phyloP scores from a whole-genome alignment of 495 filamentous ascomycete genomes.

The Penicillium goetzii region DNA sequence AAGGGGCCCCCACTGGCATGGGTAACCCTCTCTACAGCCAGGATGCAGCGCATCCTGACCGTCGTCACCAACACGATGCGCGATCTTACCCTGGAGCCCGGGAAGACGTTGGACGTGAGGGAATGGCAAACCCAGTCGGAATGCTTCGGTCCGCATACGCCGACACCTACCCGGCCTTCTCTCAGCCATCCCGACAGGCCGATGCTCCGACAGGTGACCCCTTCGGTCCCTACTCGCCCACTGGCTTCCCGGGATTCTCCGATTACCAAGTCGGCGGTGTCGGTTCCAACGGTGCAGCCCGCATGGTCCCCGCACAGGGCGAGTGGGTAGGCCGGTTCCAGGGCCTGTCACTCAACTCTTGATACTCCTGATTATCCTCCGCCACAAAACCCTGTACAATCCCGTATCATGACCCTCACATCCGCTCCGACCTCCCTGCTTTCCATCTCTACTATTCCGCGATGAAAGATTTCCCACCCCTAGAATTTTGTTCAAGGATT shows the following conservation, averaged over 20 bases:
- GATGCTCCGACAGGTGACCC: slow-evolving; percentile 39
- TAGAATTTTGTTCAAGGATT: not conserved
- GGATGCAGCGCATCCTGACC: slow-evolving; percentile 37
- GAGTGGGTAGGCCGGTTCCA: slow-evolving; percentile 55
- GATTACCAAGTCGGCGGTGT: slow-evolving; percentile 37
- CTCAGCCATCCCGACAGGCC: slow-evolving; percentile 34
- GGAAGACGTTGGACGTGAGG: slow-evolving; percentile 41
- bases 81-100: slow-evolving; percentile 35
- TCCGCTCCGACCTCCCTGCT: not conserved
- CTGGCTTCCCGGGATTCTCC: slow-evolving; percentile 37
- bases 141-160: slow-evolving; percentile 41
- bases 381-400: slow-evolving; percentile 24
- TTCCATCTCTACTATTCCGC: not conserved
- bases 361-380: slow-evolving; percentile 12
- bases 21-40: slow-evolving; percentile 41
- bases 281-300: slow-evolving; percentile 33
- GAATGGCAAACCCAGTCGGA: slow-evolving; percentile 36
- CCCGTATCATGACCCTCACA: not conserved
- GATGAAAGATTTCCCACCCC: not conserved
- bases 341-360: slow-evolving; percentile 56
- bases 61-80: slow-evolving; percentile 40
- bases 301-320: slow-evolving; percentile 41
- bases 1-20: slow-evolving; percentile 39
- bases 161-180: slow-evolving; percentile 45
- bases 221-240: slow-evolving; percentile 41